Base-by-base conservation (phyloP, 106 monocot genomes). In the Dendrobium chrysotoxum region DNA sequence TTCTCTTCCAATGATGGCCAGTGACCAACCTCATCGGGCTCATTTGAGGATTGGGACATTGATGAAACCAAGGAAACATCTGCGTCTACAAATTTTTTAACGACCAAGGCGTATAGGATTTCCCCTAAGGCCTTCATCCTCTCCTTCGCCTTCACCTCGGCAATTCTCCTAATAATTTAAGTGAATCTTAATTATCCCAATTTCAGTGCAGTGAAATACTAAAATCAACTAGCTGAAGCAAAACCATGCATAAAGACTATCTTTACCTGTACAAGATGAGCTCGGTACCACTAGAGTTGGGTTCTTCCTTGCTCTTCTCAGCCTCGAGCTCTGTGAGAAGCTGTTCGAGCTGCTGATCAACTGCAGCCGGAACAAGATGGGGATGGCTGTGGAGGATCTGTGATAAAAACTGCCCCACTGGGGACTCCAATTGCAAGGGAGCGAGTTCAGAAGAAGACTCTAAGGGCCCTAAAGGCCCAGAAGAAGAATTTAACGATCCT, bases 281-380 rank as follows among this genome's bases (percentile, higher is more conserved):
- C 42, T 91, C 91, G 20, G 81, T 86, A 70, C 83, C 80, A 7
- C 89, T n/a, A 54, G 85, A 65, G 46, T 83, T 47, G 4, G 88
- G 77, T 15, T 87, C 84, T 45, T 92, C 90, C 72, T 81, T 84
- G 35, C 40, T 75, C 80, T 88, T 86, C 58, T 90, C 87, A 42
- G 84, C 80, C n/a, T 95, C 90, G 10, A 79, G 86, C 35, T 88
- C 90, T 4, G 81, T 89, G 40, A 90, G 85, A 5, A 95, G 92
- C 82, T 95, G 90, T 58, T 95, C 85, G 13, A 95, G 90, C 84
- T 95, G 95, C 61, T 92, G 86, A 41, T 95, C 95, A 55, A 89
- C 92, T 13, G 92, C 95, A 68, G 95, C 92, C 0, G 90, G 88
- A 28, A 95, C 84, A 10, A 95, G 88, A 78, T 95, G 92, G 4